These are phyloP conservation scores for Penicillium riverlandense DNA, from an alignment of 495 filamentous ascomycete species.

Conservation along the genomic window DNA sequence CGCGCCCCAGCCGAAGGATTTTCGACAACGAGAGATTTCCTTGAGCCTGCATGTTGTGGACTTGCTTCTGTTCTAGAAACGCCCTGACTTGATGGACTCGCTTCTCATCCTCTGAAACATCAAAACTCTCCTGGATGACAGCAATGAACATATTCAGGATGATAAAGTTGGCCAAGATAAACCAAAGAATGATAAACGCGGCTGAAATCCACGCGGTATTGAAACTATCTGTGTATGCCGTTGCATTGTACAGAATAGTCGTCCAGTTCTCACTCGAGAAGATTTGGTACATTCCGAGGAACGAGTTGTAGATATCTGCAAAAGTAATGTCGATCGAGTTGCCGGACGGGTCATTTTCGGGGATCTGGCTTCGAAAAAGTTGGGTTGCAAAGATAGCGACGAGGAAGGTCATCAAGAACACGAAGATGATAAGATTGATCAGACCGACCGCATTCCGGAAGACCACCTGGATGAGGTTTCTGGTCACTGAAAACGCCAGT, in stretches of 20 bases:
- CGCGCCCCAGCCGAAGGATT: constrained; percentile 74
- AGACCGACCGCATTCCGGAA: constrained; percentile 90
- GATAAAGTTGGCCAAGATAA: constrained; percentile 92
- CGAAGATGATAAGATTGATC: constrained; percentile 89
- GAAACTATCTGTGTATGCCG: constrained; percentile 50
- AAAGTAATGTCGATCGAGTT: constrained; percentile 64
- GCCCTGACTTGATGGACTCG: constrained; percentile 90
- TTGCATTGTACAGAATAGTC: constrained; percentile 73
- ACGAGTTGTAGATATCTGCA: constrained; percentile 86
- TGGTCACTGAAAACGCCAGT: constrained; percentile 77
- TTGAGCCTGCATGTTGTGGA: constrained; percentile 51
- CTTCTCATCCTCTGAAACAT: constrained; percentile 99
- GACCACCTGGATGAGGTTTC: constrained; percentile 76
- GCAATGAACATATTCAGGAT: constrained; percentile 99
- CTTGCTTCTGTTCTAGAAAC: constrained; percentile 85
- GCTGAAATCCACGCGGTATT: constrained; percentile 90
- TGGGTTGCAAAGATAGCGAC: constrained; percentile 91
- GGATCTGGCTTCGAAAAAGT: constrained; percentile 82
- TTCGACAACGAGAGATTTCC: constrained; percentile 79
- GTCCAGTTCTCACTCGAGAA: constrained; percentile 99
- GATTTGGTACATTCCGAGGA: constrained; percentile 96
- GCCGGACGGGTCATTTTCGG: constrained; percentile 46
- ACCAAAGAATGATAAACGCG: constrained; percentile 89
- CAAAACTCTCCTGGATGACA: constrained; percentile 99
- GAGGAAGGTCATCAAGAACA: constrained; percentile 91